These are phyloP conservation scores for Barbatosphaeria neglecta DNA, from an alignment of 495 filamentous ascomycete genomes.

Conservation along the genomic window DNA sequence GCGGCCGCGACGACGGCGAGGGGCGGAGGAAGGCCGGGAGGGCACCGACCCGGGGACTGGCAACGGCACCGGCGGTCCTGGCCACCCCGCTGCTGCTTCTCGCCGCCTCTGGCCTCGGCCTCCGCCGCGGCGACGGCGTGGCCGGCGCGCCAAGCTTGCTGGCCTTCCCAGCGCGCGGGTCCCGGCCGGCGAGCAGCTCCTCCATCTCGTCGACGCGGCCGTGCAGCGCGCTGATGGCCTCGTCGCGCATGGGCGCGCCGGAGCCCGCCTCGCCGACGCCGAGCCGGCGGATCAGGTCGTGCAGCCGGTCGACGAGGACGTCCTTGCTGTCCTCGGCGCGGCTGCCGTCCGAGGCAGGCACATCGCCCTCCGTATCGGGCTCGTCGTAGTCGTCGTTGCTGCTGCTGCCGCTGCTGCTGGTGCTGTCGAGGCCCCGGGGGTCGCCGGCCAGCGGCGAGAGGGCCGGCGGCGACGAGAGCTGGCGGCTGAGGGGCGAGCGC, in stretches of 20 bases:
- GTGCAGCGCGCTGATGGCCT: constrained; percentile 21
- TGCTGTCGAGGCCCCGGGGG: background rate
- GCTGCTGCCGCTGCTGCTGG: background rate
- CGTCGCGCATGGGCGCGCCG: constrained; percentile 10
- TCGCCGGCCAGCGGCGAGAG: background rate
- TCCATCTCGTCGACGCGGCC: constrained; percentile 37
- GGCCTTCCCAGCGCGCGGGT: constrained; percentile 5
- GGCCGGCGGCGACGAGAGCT: constrained; percentile 2
- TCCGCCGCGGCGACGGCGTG: background rate
- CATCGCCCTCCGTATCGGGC: constrained; percentile 2
- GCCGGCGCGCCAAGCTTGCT: no score
- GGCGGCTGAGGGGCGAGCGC: constrained; percentile 18
- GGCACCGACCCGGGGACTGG: no score
- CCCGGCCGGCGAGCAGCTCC: constrained; percentile 11
- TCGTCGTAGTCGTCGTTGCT: background rate
- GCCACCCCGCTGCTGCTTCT: no score
- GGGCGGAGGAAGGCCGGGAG: no score
- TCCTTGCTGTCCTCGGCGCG: constrained; percentile 32
- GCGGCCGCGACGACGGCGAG: background rate
- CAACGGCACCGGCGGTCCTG: no score
- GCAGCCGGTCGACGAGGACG: constrained; percentile 36
- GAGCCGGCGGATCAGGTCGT: constrained; percentile 30
- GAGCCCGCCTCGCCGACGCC: constrained; percentile 7
- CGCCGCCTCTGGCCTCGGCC: background rate
- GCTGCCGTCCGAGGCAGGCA: constrained; percentile 7